Conservation (phyloP, 2,329 filamentous ascomycete species). For the Nothophaeocryptopus gaeumannii region DNA sequence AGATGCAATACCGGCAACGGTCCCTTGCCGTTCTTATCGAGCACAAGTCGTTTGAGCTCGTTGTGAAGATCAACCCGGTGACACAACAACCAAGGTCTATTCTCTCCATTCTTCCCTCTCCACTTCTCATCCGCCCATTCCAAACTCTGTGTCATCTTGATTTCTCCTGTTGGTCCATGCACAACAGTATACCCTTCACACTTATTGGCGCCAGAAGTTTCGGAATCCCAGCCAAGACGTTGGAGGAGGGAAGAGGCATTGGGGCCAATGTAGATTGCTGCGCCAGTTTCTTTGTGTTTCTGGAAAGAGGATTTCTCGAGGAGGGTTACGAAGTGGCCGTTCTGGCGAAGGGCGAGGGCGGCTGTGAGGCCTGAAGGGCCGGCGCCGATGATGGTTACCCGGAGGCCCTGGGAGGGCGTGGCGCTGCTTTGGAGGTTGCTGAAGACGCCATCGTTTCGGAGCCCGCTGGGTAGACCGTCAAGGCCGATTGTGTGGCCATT, state of each 20-base stretch:
- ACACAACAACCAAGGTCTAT: constrained; percentile 44
- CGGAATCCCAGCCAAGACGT: constrained; percentile 30
- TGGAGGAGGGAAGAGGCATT: constrained; percentile 58
- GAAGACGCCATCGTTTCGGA: not conserved
- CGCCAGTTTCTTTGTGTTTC: constrained; percentile 49
- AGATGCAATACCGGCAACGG: constrained; percentile 26
- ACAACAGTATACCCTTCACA: constrained; percentile 9
- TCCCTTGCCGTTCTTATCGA: constrained; percentile 15
- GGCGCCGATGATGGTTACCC: constrained; percentile 39
- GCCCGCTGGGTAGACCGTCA: too few relatives aligned
- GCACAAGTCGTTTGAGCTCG: constrained; percentile 26
- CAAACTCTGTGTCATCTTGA: constrained; percentile 25
- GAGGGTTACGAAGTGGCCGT: constrained; percentile 50
- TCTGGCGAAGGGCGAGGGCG: constrained; percentile 52
- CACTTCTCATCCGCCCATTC: not conserved
- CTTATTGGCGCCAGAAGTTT: constrained; percentile 3
- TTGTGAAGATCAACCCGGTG: constrained; percentile 33
- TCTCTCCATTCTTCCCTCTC: constrained; percentile 19
- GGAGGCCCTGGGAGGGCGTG: constrained; percentile 12
- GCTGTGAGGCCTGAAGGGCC: constrained; percentile 55
- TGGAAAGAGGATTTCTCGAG: constrained; percentile 55
- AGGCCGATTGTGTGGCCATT: too few relatives aligned
- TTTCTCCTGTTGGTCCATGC: constrained; percentile 31
- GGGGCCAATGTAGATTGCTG: constrained; percentile 60
- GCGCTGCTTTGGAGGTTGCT: not conserved